phyloP scores from a whole-genome alignment of 192 early-diverging fungal genomes.

The Coemansia guatemalensis region DNA sequence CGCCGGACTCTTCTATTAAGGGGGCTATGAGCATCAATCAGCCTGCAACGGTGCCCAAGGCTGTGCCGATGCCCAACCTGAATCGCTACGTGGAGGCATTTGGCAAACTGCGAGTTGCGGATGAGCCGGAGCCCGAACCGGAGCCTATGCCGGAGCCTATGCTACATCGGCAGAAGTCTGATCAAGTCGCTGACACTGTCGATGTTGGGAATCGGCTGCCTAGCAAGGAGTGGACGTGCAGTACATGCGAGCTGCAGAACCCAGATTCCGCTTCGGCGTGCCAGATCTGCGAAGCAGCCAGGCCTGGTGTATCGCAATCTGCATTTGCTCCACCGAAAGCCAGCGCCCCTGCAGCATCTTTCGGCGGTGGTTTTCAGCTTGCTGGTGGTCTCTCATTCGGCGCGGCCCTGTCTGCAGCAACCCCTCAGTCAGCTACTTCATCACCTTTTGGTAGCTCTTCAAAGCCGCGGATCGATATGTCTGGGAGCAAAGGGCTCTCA shows the following conservation, averaged over 20 bases:
- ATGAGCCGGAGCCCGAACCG: slow-evolving; percentile 8
- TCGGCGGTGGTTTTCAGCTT: slow-evolving; percentile 17
- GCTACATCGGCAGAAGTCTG: too few relatives aligned
- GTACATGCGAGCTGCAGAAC: slow-evolving; percentile 23
- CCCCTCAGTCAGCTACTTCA: neutral
- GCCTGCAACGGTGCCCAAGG: neutral
- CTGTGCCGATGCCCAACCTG: slow-evolving; percentile 42
- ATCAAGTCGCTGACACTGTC: too few relatives aligned
- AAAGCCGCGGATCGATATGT: neutral
- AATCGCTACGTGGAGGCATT: slow-evolving; percentile 45
- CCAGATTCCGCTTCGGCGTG: slow-evolving; percentile 14
- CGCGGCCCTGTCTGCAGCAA: slow-evolving; percentile 1
- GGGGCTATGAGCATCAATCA: too few relatives aligned
- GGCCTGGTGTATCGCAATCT: slow-evolving; percentile 11
- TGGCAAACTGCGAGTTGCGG: slow-evolving; percentile 39
- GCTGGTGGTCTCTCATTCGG: slow-evolving; percentile 18
- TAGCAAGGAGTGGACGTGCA: slow-evolving; percentile 23
- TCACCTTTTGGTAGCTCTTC: neutral
- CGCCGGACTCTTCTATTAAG: slow-evolving; percentile 14
- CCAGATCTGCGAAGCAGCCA: slow-evolving; percentile 29
- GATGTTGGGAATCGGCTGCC: too few relatives aligned
- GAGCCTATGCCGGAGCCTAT: slow-evolving; percentile 1
- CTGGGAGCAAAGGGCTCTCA: neutral
- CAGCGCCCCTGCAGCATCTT: neutral
- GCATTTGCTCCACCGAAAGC: neutral